Conservation (phyloP, 2,329 filamentous ascomycete species). For the Epichloe amarillans region DNA sequence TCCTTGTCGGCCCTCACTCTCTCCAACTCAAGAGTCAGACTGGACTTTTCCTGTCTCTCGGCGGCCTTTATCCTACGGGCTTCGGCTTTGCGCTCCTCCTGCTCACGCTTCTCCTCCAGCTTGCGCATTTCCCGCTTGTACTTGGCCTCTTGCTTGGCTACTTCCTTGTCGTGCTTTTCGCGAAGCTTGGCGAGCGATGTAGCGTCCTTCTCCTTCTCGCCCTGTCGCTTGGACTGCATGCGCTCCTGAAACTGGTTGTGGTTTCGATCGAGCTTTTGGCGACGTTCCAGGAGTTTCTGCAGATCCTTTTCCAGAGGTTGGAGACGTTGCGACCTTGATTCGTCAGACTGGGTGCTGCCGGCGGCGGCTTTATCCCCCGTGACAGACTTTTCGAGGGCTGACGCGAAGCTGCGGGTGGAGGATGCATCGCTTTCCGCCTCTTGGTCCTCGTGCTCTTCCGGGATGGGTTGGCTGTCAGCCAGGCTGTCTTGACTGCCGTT, state of each 20-base stretch:
- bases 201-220: conserved; percentile 36
- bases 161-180: conserved; percentile 49
- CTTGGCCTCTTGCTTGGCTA: conserved; percentile 54
- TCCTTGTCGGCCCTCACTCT: conserved; percentile 36
- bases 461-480: conserved; percentile 10
- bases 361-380: conserved; percentile 16
- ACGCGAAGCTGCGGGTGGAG: conserved; percentile 35
- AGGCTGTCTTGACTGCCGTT: conserved; percentile 15
- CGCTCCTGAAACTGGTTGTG: conserved; percentile 41
- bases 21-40: conserved; percentile 39
- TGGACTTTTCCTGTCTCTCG: conserved; percentile 40
- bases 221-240: conserved; percentile 28
- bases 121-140: conserved; percentile 51
- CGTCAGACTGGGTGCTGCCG: conserved; percentile 23
- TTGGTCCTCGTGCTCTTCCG: conserved; percentile 17
- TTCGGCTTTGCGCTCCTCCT: conserved; percentile 48
- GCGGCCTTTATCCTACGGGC: conserved; percentile 34
- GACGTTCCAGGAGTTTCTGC: conserved; percentile 46
- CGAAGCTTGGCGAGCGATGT: conserved; percentile 41
- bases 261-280: conserved; percentile 49
- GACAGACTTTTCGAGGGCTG: conserved; percentile 27
- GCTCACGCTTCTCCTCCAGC: conserved; percentile 48
- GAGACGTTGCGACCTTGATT: conserved; percentile 20
- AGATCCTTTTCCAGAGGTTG: conserved; percentile 45
- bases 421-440: conserved; percentile 28